Evolutionary conservation across 495 filamentous ascomycete species (phyloP).

Genomic region (Penicillium pancosmium): DNA sequence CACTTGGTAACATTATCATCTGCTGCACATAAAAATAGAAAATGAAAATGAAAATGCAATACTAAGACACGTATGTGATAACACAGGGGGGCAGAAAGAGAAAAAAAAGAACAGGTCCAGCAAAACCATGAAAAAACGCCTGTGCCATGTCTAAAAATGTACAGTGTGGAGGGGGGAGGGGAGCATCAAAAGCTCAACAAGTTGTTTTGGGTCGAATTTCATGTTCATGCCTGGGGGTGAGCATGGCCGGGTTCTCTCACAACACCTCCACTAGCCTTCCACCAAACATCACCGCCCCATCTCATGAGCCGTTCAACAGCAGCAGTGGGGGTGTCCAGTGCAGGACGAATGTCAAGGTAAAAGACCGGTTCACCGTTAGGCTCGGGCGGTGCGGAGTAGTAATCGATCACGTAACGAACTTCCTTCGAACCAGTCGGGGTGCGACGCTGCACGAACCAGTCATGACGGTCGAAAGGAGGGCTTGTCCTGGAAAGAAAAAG

Average conservation of each 20-base stretch:
- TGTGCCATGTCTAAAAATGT: constrained; percentile 31
- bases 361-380: constrained; percentile 93
- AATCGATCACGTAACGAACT: constrained; percentile 96
- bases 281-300: constrained; percentile 96
- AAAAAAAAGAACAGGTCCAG: constrained; percentile 12
- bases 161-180: constrained; percentile 38
- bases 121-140: constrained; percentile 25
- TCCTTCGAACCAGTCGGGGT: constrained; percentile 66
- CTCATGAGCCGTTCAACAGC: constrained; percentile 81
- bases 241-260: constrained; percentile 43
- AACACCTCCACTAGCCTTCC: constrained; percentile 76
- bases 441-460: constrained; percentile 86
- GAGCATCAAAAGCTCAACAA: constrained; percentile 16
- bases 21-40: not conserved
- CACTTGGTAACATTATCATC: not conserved
- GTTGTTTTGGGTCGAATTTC: not conserved
- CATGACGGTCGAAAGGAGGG: constrained; percentile 96
- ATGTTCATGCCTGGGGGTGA: constrained; percentile 14
- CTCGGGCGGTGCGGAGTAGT: constrained; percentile 87
- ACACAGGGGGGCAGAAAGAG: not conserved
- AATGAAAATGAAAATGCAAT: constrained; percentile 13
- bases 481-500: constrained; percentile 54
- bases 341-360: constrained; percentile 94
- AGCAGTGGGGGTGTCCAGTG: constrained; percentile 77
- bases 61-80: constrained; percentile 12